Evolutionary conservation across 2,329 filamentous ascomycete genomes (phyloP).

Genomic region (Curvularia sp.): DNA sequence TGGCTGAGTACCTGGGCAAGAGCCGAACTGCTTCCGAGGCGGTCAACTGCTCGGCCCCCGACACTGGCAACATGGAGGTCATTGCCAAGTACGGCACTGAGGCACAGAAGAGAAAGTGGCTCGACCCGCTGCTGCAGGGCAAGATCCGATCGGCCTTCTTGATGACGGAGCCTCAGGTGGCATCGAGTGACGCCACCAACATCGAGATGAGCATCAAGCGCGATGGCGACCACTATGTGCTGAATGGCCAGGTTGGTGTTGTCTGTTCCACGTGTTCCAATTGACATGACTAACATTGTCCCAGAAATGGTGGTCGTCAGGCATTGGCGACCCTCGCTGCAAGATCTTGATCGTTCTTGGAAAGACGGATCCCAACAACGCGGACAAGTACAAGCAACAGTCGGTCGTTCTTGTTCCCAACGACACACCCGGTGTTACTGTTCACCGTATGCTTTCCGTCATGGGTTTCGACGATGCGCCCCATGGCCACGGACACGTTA

Average conservation of each 20-base stretch:
- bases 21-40: slow-evolving; percentile 75
- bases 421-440: slow-evolving; percentile 81
- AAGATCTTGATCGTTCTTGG: slow-evolving; percentile 96
- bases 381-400: slow-evolving; percentile 85
- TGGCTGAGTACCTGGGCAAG: slow-evolving; percentile 95
- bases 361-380: slow-evolving; percentile 80
- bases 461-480: slow-evolving; percentile 99
- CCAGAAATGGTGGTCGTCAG: slow-evolving; percentile 99
- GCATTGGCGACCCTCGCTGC: slow-evolving; percentile 91
- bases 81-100: slow-evolving; percentile 89
- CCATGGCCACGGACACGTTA: slow-evolving; percentile 93
- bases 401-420: slow-evolving; percentile 90
- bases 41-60: slow-evolving; percentile 87
- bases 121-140: slow-evolving; percentile 80
- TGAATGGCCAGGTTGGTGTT: slow-evolving; percentile 77
- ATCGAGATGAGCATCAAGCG: slow-evolving; percentile 82
- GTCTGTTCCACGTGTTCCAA: too few relatives aligned
- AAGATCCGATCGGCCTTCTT: slow-evolving; percentile 88
- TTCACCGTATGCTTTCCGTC: slow-evolving; percentile 90
- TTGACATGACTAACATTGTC: slow-evolving; percentile 58
- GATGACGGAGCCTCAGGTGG: slow-evolving; percentile 91
- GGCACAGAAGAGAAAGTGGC: slow-evolving; percentile 83
- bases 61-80: slow-evolving; percentile 96
- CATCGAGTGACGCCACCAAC: slow-evolving; percentile 91
- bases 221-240: slow-evolving; percentile 86